phyloP scores from a whole-genome alignment of 352 stramenopile genomes.

The Globisporangium cederbergense region DNA sequence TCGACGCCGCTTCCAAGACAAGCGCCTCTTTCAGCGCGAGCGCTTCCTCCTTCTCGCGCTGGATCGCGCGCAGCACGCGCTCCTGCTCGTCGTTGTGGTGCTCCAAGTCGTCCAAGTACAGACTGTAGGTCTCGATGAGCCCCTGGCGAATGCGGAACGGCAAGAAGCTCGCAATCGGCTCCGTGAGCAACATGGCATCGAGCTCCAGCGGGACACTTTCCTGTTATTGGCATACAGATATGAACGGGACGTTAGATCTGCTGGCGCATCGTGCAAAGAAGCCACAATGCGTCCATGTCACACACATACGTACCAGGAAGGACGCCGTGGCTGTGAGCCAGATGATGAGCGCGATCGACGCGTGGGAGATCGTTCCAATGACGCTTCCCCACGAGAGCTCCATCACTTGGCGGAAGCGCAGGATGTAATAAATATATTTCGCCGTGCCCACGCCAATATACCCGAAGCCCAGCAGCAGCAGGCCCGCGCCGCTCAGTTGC shows the following conservation, averaged over 20 bases:
- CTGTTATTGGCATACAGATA: conserved; percentile 27
- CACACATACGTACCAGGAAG: conserved; percentile 60
- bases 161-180: conserved; percentile 76
- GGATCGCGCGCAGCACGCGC: conserved; percentile 76
- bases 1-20: conserved; percentile 6
- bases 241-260: neutral
- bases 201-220: conserved; percentile 84
- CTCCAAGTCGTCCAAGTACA: conserved; percentile 83
- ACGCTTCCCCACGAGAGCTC: conserved; percentile 84
- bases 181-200: conserved; percentile 79
- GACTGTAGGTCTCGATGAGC: conserved; percentile 86
- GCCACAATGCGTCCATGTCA: neutral
- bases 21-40: conserved; percentile 19
- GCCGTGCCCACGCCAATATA: conserved; percentile 85
- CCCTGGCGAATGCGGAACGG: conserved; percentile 84
- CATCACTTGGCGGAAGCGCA: conserved; percentile 86
- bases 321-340: conserved; percentile 83
- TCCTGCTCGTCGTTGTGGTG: conserved; percentile 82
- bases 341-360: conserved; percentile 76
- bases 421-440: conserved; percentile 91
- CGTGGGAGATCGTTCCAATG: conserved; percentile 79
- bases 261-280: neutral
- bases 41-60: conserved; percentile 42
- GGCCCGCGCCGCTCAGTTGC: conserved; percentile 72
- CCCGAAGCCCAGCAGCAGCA: conserved; percentile 81